These are phyloP conservation scores for Neonectria magnoliae DNA, from an alignment of 2,329 filamentous ascomycete species.

Conservation along the genomic window DNA sequence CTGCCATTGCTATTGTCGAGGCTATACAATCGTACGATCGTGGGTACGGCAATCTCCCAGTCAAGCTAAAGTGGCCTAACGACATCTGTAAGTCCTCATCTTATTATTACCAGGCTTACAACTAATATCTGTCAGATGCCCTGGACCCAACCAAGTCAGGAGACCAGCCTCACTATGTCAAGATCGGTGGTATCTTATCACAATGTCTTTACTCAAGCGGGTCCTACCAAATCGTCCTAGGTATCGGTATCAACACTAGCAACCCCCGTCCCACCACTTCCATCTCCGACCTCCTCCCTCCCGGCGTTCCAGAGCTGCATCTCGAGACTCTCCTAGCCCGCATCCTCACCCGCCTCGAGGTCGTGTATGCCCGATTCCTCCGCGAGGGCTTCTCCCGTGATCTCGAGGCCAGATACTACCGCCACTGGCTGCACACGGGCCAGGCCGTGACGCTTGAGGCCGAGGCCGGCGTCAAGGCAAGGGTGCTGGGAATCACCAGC, in stretches of 20 bases:
- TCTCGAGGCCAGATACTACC: constrained; percentile 82
- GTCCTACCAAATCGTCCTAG: constrained; percentile 85
- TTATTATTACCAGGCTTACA: fast-evolving
- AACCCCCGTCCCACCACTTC: constrained; percentile 90
- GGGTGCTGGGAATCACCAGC: constrained; percentile 86
- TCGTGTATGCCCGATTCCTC: constrained; percentile 79
- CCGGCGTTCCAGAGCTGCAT: constrained; percentile 65
- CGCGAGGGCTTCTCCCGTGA: constrained; percentile 76
- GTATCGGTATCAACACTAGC: constrained; percentile 85
- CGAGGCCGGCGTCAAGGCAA: constrained; percentile 77
- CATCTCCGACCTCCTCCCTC: constrained; percentile 75
- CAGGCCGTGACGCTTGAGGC: constrained; percentile 80
- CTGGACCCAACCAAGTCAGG: constrained; percentile 67
- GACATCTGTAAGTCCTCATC: constrained; percentile 74
- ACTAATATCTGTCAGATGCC: constrained; percentile 60
- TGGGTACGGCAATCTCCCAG: constrained; percentile 78
- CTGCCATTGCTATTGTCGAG: constrained; percentile 85
- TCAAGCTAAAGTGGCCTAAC: constrained; percentile 97
- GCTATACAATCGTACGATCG: constrained; percentile 83
- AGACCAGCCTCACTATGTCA: constrained; percentile 71
- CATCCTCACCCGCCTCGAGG: constrained; percentile 81
- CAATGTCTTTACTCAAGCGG: constrained; percentile 84
- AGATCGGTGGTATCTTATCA: constrained; percentile 92
- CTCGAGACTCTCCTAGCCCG: constrained; percentile 84
- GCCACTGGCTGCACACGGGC: constrained; percentile 84